A percentile compares a stretch with the other conserved stretches of the same genome.
Conservation (phyloP, 371 early-diverging fungal genomes). For the Phascolomyces articulosus region DNA sequence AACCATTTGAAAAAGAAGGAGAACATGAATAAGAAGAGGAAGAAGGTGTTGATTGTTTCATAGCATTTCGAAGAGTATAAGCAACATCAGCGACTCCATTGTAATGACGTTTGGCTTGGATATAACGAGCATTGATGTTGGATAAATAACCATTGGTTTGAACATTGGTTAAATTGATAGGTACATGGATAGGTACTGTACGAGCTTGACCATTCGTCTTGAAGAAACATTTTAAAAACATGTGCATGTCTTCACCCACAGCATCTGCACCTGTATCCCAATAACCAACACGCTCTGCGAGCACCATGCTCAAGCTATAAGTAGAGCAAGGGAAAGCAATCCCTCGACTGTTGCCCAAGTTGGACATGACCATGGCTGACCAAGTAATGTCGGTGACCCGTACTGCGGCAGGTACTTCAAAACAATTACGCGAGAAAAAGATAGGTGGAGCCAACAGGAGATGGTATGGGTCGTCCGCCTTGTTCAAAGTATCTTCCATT, state of each 20-base stretch:
- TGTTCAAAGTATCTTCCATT: conserved; percentile 40
- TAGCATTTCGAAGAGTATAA: conserved; percentile 44
- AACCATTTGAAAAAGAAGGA: too few relatives aligned
- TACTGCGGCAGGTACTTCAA: conserved; percentile 74
- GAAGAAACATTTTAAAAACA: conserved; percentile 84
- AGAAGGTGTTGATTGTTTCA: too few relatives aligned
- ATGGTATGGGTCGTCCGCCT: conserved; percentile 47
- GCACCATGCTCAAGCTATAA: conserved; percentile 72
- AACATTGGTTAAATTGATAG: conserved; percentile 77
- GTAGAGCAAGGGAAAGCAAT: conserved; percentile 77
- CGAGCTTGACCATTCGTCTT: conserved; percentile 69
- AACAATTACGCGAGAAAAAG: conserved; percentile 79
- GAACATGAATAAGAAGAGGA: too few relatives aligned
- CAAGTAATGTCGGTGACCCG: conserved; percentile 80
- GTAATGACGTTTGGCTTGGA: conserved; percentile 75
- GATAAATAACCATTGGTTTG: conserved; percentile 63
- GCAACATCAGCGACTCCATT: conserved; percentile 63
- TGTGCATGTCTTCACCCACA: conserved; percentile 87
- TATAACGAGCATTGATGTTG: conserved; percentile 65
- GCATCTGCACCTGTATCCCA: conserved; percentile 84
- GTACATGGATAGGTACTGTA: conserved; percentile 72
- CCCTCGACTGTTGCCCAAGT: conserved; percentile 70
- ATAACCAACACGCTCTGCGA: conserved; percentile 70
- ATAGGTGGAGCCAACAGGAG: conserved; percentile 72
- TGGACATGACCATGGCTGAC: conserved; percentile 80